Conservation (phyloP, 2,329 filamentous ascomycete species). For the Pseudogymnoascus sp. region DNA sequence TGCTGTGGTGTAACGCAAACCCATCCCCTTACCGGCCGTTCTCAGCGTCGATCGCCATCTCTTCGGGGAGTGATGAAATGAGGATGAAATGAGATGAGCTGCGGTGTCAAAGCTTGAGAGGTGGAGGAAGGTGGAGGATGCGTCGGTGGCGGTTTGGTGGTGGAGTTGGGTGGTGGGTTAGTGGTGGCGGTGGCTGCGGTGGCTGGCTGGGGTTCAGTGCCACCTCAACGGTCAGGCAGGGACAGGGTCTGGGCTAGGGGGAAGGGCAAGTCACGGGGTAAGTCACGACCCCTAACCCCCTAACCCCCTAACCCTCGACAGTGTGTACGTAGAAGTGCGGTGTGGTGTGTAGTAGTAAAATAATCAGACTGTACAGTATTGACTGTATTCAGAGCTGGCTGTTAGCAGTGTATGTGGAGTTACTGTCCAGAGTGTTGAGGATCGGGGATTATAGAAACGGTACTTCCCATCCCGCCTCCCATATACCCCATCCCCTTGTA, state of each 20-base stretch:
- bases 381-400: no score
- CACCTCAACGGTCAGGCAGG: background rate
- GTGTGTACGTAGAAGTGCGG: no score
- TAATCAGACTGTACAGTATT: no score
- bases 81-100: background rate
- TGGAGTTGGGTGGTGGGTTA: background rate
- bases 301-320: no score
- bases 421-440: no score
- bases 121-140: background rate
- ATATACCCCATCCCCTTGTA: background rate
- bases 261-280: background rate
- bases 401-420: background rate
- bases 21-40: background rate
- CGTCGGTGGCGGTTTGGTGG: background rate
- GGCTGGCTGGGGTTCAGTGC: background rate
- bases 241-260: no score
- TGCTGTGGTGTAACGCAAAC: background rate
- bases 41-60: background rate
- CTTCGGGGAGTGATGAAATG: background rate
- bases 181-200: background rate
- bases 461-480: background rate
- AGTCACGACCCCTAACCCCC: no score
- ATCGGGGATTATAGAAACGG: background rate
- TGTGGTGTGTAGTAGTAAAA: no score
- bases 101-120: background rate